Percentiles rank a stretch among this genome's conserved stretches.
Evolutionary conservation across 176 grass and related monocot genomes (phyloP).

Genomic region (Triticum turgidum): DNA sequence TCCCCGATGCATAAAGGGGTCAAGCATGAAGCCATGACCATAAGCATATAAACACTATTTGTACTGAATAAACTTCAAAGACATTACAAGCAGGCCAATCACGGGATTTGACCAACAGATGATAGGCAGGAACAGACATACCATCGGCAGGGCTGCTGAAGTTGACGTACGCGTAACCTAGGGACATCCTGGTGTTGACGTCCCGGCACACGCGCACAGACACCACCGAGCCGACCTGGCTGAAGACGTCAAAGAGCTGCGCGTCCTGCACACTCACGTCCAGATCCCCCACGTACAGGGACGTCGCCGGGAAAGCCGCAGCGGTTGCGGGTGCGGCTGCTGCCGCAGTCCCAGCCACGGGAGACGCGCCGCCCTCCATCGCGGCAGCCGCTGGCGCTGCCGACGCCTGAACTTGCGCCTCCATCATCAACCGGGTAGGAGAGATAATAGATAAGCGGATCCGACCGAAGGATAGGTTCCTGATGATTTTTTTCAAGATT

Average conservation of each 20-base stretch:
- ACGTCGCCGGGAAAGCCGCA: slow-evolving; percentile 31
- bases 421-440: slow-evolving; percentile 1
- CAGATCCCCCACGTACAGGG: slow-evolving; percentile 63
- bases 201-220: slow-evolving; percentile 63
- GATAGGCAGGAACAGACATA: neutral
- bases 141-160: slow-evolving; percentile 45
- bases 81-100: neutral
- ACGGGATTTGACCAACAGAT: slow-evolving; percentile 11
- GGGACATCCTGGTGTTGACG: slow-evolving; percentile 37
- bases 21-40: no score
- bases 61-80: neutral
- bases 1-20: no score
- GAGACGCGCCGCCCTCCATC: neutral
- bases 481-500: slow-evolving; percentile 11
- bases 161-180: slow-evolving; percentile 63
- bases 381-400: neutral
- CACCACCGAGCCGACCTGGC: slow-evolving; percentile 43
- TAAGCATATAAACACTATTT: neutral
- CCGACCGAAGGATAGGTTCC: slow-evolving; percentile 28
- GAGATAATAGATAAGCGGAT: slow-evolving; percentile 16
- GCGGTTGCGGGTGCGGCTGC: neutral
- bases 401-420: slow-evolving; percentile 17
- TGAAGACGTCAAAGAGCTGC: slow-evolving; percentile 52
- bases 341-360: neutral
- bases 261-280: slow-evolving; percentile 50